A percentile compares a stretch with the other conserved stretches of the same genome.
These are phyloP conservation scores for Apiospora malaysiana DNA, from an alignment of 2,329 filamentous ascomycete species.

Conservation along the genomic window DNA sequence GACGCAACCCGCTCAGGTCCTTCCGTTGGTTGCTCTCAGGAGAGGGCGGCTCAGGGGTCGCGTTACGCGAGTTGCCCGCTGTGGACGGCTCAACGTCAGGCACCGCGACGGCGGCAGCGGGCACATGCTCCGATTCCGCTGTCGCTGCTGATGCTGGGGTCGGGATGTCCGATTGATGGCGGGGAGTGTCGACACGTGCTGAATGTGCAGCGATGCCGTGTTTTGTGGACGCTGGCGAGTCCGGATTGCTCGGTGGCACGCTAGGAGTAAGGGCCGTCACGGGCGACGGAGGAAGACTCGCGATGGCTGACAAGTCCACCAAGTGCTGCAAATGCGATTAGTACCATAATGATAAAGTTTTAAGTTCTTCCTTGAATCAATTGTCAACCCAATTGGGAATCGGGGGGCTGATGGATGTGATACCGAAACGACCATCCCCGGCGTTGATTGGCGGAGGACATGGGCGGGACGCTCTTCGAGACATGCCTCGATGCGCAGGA, in stretches of 20 bases:
- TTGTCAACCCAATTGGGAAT: background rate
- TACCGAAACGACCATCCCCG: constrained; percentile 30
- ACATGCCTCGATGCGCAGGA: constrained; percentile 28
- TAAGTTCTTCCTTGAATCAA: too few relatives aligned
- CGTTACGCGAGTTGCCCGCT: background rate
- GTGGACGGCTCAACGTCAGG: background rate
- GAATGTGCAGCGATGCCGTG: background rate
- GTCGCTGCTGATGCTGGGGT: background rate
- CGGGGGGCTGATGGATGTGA: background rate
- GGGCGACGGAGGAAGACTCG: constrained; percentile 4
- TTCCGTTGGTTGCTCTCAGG: constrained; percentile 20
- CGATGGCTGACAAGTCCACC: background rate
- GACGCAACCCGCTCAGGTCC: constrained; percentile 30
- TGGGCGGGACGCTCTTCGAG: constrained; percentile 26
- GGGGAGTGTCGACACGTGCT: background rate
- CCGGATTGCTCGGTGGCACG: background rate
- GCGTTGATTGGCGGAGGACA: background rate
- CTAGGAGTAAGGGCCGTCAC: background rate
- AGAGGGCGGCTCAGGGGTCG: background rate
- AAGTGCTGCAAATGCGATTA: background rate
- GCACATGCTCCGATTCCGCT: background rate
- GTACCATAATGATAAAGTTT: too few relatives aligned
- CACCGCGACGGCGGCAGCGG: background rate
- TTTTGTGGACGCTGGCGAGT: background rate
- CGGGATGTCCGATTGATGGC: background rate